A percentile compares a stretch with the other conserved stretches of the same genome.
Conservation (phyloP, 2,329 filamentous ascomycete species). For the Pezicula neosporulosa region DNA sequence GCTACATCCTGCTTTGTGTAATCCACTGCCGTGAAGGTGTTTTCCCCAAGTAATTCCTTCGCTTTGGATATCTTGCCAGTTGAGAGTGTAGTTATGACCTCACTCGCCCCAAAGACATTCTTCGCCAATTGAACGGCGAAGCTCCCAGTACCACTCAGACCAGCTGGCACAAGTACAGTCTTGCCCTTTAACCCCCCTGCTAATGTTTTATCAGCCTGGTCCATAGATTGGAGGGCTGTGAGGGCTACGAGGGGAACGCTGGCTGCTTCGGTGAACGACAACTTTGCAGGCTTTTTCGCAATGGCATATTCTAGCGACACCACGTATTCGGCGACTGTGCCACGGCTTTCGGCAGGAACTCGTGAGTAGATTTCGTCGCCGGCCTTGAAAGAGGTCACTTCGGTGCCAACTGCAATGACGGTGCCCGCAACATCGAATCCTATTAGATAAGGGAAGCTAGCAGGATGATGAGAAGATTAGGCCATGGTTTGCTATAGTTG, state of each 20-base stretch:
- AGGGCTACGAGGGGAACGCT: slow-evolving; percentile 34
- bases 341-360: slow-evolving; percentile 28
- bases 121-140: slow-evolving; percentile 41
- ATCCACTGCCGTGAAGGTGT: slow-evolving; percentile 37
- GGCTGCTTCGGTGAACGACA: slow-evolving; percentile 37
- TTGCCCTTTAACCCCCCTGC: slow-evolving; percentile 7
- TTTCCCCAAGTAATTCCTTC: slow-evolving; percentile 33
- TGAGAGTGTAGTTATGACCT: slow-evolving; percentile 42
- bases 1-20: slow-evolving; percentile 32
- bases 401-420: slow-evolving; percentile 31
- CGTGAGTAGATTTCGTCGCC: slow-evolving; percentile 36
- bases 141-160: slow-evolving; percentile 33
- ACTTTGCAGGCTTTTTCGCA: slow-evolving; percentile 29
- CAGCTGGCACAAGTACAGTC: slow-evolving; percentile 21
- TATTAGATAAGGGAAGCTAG: slow-evolving; percentile 38
- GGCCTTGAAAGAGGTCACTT: slow-evolving; percentile 31
- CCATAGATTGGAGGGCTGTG: slow-evolving; percentile 31
- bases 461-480: background rate
- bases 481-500: background rate
- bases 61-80: slow-evolving; percentile 36
- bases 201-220: slow-evolving; percentile 1
- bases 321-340: slow-evolving; percentile 25
- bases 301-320: slow-evolving; percentile 9
- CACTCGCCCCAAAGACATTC: slow-evolving; percentile 38
- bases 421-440: slow-evolving; percentile 39